These are phyloP conservation scores for Linnemannia hyalina DNA, from an alignment of 192 early-diverging fungal species.

Conservation along the genomic window DNA sequence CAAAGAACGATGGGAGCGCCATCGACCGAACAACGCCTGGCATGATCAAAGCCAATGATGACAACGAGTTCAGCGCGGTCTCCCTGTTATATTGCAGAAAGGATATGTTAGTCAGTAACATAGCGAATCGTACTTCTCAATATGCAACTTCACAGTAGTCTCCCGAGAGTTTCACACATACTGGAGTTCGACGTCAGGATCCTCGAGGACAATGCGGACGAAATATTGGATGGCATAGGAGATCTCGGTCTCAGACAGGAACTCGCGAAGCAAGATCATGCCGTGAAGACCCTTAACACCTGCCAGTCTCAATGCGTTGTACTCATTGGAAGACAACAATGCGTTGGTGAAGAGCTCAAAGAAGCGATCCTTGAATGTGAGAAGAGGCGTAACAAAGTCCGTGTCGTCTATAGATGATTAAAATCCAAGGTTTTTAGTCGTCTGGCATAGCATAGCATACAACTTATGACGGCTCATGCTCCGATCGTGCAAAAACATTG, in stretches of 20 bases:
- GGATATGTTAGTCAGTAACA: not conserved
- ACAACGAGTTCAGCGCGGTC: conserved; percentile 64
- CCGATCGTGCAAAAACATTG: not conserved
- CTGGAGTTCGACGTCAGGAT: conserved; percentile 64
- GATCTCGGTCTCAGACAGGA: conserved; percentile 71
- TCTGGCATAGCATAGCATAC: not conserved
- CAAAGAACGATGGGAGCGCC: conserved; percentile 68
- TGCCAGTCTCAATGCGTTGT: conserved; percentile 76
- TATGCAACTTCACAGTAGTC: too few species aligned
- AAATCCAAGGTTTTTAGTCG: not conserved
- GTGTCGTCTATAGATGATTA: conserved; percentile 55
- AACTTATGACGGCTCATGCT: not conserved
- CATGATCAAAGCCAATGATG: conserved; percentile 58
- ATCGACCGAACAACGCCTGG: conserved; percentile 59
- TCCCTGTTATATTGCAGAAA: conserved; percentile 30
- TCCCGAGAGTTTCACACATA: conserved; percentile 9
- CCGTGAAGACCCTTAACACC: conserved; percentile 80
- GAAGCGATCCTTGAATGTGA: conserved; percentile 81
- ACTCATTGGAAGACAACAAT: conserved; percentile 78
- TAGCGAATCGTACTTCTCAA: too few species aligned
- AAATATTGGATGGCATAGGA: conserved; percentile 65
- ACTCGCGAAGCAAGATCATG: conserved; percentile 69
- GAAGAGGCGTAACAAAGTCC: conserved; percentile 72
- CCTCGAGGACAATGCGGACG: conserved; percentile 63
- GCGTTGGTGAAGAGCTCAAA: conserved; percentile 80